A percentile compares a stretch with the other conserved stretches of the same genome.
Evolutionary conservation across 2,329 filamentous ascomycete genomes (phyloP).

Genomic region (Fusarium irregulare): DNA sequence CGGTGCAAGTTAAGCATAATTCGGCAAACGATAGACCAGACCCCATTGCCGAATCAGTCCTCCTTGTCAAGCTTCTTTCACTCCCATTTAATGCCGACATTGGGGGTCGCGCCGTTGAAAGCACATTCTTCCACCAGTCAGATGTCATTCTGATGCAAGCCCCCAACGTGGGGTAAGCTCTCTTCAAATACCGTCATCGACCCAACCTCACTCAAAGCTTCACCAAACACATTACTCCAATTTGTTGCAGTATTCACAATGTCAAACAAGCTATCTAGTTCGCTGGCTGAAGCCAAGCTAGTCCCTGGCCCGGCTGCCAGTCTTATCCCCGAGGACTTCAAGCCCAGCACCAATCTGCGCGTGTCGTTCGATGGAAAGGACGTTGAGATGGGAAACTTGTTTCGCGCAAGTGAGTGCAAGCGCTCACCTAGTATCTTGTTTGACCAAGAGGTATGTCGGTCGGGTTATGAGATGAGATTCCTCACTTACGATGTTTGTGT

Average conservation of each 20-base stretch:
- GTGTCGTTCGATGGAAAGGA: slow-evolving; percentile 52
- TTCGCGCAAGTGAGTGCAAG: slow-evolving; percentile 54
- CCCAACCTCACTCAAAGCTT: slow-evolving; percentile 1
- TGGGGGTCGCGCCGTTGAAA: slow-evolving; percentile 9
- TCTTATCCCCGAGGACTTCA: slow-evolving; percentile 57
- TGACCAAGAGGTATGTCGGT: slow-evolving; percentile 45
- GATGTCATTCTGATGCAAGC: slow-evolving; percentile 18
- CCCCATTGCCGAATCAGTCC: neutral
- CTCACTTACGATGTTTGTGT: neutral
- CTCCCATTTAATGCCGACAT: neutral
- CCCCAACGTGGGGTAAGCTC: slow-evolving; percentile 36
- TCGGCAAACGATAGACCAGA: neutral
- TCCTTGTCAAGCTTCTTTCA: neutral
- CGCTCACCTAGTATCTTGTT: slow-evolving; percentile 53
- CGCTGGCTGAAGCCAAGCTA: slow-evolving; percentile 54
- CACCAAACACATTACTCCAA: neutral
- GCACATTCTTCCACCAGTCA: slow-evolving; percentile 34
- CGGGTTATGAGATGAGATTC: accelerated
- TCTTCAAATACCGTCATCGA: slow-evolving; percentile 38
- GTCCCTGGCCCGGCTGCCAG: slow-evolving; percentile 54
- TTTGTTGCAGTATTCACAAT: slow-evolving; percentile 12
- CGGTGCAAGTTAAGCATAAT: neutral
- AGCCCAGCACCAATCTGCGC: slow-evolving; percentile 54
- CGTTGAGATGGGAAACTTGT: slow-evolving; percentile 53
- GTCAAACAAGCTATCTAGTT: slow-evolving; percentile 42